Percentiles rank a stretch among this genome's conserved stretches.
Conservation (phyloP, 768 basidiomycete genomes). For the Tricholoma terreum region DNA sequence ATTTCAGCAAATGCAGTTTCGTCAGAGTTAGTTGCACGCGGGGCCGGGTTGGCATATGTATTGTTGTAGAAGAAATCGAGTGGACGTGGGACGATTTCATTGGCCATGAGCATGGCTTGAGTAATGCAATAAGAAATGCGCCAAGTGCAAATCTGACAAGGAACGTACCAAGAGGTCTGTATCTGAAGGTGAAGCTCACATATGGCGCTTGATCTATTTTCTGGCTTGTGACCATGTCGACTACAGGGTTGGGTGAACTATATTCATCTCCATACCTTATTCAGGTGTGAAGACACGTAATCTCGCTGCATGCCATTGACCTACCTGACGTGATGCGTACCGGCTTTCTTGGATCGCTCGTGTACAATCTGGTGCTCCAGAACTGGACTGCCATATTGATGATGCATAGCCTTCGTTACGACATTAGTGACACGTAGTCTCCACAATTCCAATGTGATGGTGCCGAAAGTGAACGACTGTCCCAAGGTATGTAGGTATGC, state of each 20-base stretch:
- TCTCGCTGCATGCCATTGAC: not conserved
- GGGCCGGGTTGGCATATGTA: too few relatives aligned
- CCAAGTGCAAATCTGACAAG: not conserved
- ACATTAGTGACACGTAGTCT: constrained; percentile 23
- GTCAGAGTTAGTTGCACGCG: not conserved
- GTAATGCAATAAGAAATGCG: not conserved
- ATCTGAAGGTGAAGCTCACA: constrained; percentile 31
- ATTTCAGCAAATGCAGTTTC: not conserved
- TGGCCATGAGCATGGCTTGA: constrained; percentile 5
- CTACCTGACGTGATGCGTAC: constrained; percentile 31
- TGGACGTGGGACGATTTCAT: constrained; percentile 10
- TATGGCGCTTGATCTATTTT: constrained; percentile 23
- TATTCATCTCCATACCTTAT: constrained; percentile 31
- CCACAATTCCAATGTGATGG: constrained; percentile 32
- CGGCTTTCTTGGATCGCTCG: constrained; percentile 32
- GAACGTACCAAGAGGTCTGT: constrained; percentile 30
- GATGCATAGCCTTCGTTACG: constrained; percentile 19
- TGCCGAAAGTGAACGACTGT: constrained; percentile 22
- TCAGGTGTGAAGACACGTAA: not conserved
- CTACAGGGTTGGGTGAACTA: constrained; percentile 20
- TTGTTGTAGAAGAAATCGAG: not conserved
- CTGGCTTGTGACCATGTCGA: constrained; percentile 27
- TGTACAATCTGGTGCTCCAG: constrained; percentile 29
- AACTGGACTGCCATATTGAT: constrained; percentile 20
- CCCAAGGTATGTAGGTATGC: constrained; percentile 12